These are phyloP conservation scores for Polysphondylium violaceum DNA, from an alignment of 78 protist genomes.

Conservation along the genomic window DNA sequence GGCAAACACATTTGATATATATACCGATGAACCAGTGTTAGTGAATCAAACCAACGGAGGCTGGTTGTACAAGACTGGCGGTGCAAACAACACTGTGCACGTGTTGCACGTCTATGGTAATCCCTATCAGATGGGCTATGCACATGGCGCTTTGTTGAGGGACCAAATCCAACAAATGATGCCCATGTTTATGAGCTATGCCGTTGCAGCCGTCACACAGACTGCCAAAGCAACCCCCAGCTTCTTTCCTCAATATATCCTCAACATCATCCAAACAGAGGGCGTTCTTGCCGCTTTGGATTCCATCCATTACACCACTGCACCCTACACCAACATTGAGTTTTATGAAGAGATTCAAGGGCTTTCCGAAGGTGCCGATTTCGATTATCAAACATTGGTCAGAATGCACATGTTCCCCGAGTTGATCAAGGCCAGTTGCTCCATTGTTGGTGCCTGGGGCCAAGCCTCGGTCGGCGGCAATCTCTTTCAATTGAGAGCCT, in stretches of 20 bases:
- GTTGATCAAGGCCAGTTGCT: constrained; percentile 76
- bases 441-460: constrained; percentile 84
- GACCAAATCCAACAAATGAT: constrained; percentile 44
- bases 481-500: constrained; percentile 81
- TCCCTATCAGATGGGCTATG: constrained; percentile 83
- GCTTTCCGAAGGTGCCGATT: constrained; percentile 68
- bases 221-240: background rate
- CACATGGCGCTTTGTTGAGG: constrained; percentile 80
- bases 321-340: constrained; percentile 33
- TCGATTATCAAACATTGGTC: constrained; percentile 30
- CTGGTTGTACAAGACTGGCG: constrained; percentile 15
- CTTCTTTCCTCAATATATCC: background rate
- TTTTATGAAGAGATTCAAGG: constrained; percentile 77
- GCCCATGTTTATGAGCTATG: constrained; percentile 35
- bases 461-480: constrained; percentile 13
- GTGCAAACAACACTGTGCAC: background rate
- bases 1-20: background rate
- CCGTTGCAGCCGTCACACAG: constrained; percentile 3
- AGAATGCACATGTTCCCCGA: constrained; percentile 86
- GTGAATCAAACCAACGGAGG: constrained; percentile 4
- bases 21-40: background rate
- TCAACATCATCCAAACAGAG: constrained; percentile 24
- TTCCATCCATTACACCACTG: constrained; percentile 19
- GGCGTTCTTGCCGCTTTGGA: constrained; percentile 74
- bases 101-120: constrained; percentile 67